Base-by-base conservation (phyloP, 116 monocot species). In the Papilionanthe hybrid region DNA sequence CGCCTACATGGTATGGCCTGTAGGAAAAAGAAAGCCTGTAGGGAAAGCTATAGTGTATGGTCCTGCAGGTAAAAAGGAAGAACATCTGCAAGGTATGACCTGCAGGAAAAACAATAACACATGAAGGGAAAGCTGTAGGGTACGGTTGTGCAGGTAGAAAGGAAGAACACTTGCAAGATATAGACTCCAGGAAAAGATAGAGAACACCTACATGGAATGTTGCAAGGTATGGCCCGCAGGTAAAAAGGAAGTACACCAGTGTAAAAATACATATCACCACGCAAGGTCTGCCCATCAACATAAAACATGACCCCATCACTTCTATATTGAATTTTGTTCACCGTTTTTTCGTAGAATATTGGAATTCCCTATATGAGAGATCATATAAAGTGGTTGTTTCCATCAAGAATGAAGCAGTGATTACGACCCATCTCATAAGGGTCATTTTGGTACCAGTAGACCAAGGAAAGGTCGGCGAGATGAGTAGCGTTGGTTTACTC, bases 361-460 rank as follows among this genome's bases (percentile, higher is more conserved):
- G 98, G 92, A 12, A 94, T 20, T 22, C 84, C 81, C 68, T 94
- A 90, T 0, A 90, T 91, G 5, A 98, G 80, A 13, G 90, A 94
- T 7, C 86, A 87, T n/a, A 95, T 84, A 43, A 99, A 99, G 56
- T 87, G 84, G 5, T 28, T 69, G 79, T 99, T 99, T 13, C 99
- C 99, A 0, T 95, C 95, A 6, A 95, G 99, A 23, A 99, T 95
- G 75, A 95, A 99, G 72, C 99, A 99, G 67, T 99, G 95, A 74
- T 99, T 95, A 4, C 95, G 93, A 3, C 94, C 98, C 98, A 98
- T 98, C 84, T 98, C 98, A 72, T 32, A 3, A 32, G 32, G 32
- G 55, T 98, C 98, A 55, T 98, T 94, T 88, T 98, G 98, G 47
- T 98, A 94, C 98, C 94, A 98, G 67, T 83, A 93, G 29, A 88